Percentiles rank a stretch among this genome's conserved stretches.
Evolutionary conservation across 306 rosid species (phyloP).

Genomic region (Prinsepia uniflora): DNA sequence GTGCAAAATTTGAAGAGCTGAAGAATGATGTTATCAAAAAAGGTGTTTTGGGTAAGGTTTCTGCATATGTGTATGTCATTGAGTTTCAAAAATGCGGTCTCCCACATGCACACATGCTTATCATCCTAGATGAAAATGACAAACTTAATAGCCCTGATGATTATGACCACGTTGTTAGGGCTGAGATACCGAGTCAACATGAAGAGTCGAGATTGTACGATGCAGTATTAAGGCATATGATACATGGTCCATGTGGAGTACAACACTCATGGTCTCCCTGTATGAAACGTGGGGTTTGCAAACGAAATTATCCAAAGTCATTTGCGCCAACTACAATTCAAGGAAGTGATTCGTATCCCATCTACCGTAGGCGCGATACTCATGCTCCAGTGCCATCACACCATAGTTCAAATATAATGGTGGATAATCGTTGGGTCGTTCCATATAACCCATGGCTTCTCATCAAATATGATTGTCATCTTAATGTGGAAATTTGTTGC

Average conservation of each 20-base stretch:
- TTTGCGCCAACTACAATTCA: not conserved
- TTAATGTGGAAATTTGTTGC: not conserved
- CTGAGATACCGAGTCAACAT: not conserved
- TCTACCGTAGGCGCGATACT: not conserved
- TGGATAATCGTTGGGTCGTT: not conserved
- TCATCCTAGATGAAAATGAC: not conserved
- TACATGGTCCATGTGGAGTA: not conserved
- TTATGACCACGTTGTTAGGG: not conserved
- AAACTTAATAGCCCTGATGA: not conserved
- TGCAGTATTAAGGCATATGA: not conserved
- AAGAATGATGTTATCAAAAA: not conserved
- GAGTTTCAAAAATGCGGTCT: slow-evolving; percentile 9
- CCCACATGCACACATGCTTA: not conserved
- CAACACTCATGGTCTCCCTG: not conserved
- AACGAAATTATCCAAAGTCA: not conserved
- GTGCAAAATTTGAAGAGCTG: too few species aligned
- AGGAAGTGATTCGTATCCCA: not conserved
- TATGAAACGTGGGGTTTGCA: not conserved
- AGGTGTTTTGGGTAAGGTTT: not conserved
- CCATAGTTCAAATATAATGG: not conserved
- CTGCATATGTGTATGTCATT: slow-evolving; percentile 6
- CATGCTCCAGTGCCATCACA: not conserved
- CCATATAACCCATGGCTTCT: not conserved
- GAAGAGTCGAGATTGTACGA: not conserved
- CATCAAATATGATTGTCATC: not conserved